A percentile compares a stretch with the other conserved stretches of the same genome.
phyloP scores from a whole-genome alignment of 148 eudicot genomes.

The Persicaria maculosa region DNA sequence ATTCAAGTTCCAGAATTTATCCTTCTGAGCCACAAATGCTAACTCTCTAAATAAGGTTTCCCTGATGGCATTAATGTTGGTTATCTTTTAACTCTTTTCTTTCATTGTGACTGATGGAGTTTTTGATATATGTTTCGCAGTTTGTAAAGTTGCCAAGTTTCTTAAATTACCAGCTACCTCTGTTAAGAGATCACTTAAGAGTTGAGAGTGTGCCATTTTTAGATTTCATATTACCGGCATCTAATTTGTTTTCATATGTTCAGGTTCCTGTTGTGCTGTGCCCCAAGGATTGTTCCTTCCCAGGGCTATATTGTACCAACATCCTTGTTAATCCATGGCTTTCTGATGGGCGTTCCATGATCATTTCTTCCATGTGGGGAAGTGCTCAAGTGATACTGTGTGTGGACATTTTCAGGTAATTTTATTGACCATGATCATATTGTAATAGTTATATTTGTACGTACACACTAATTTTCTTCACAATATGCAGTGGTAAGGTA shows the following conservation, averaged over 20 bases:
- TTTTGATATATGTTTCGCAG: not conserved
- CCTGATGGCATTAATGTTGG: too few species aligned
- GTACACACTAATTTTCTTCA: slow-evolving; percentile 7
- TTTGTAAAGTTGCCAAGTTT: not conserved
- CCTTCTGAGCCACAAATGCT: not conserved
- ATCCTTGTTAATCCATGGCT: slow-evolving; percentile 72
- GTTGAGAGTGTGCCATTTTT: not conserved
- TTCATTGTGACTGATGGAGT: not conserved
- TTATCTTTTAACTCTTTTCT: not conserved
- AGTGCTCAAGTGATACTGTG: slow-evolving; percentile 71
- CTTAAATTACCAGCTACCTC: too few species aligned
- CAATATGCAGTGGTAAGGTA: slow-evolving; percentile 55
- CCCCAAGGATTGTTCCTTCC: slow-evolving; percentile 67
- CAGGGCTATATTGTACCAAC: slow-evolving; percentile 62
- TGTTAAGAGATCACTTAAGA: not conserved
- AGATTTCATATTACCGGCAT: not conserved
- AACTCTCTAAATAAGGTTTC: not conserved
- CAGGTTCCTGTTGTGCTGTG: slow-evolving; percentile 90
- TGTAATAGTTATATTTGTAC: not conserved
- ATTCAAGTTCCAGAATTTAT: too few species aligned
- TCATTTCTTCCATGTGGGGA: slow-evolving; percentile 74
- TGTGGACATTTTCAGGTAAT: slow-evolving; percentile 61
- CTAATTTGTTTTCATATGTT: slow-evolving; percentile 15
- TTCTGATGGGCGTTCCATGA: slow-evolving; percentile 70
- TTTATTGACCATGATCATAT: slow-evolving; percentile 12